Percentiles rank a stretch among this genome's conserved stretches.
Conservation (phyloP, 1,284 basidiomycete genomes). For the Porogramme epimiltina region DNA sequence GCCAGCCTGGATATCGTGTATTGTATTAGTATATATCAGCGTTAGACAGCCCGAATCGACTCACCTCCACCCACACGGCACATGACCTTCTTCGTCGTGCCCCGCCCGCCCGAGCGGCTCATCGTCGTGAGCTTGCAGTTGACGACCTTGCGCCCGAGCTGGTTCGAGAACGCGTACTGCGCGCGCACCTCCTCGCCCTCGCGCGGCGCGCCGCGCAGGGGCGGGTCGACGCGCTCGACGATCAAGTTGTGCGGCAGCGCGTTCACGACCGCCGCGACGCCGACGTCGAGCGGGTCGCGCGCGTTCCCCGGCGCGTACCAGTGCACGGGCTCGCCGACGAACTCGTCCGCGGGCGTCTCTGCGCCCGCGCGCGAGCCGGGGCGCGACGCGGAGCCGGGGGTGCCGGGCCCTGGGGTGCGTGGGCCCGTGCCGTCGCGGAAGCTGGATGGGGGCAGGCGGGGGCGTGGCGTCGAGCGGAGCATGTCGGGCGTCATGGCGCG, state of each 20-base stretch:
- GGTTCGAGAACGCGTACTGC: slow-evolving; percentile 79
- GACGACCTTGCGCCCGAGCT: slow-evolving; percentile 70
- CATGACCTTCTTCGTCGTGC: slow-evolving; percentile 80
- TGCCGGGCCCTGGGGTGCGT: slow-evolving; percentile 45
- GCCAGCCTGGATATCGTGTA: slow-evolving; percentile 64
- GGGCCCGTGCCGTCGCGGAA: slow-evolving; percentile 60
- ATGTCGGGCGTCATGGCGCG: slow-evolving; percentile 72
- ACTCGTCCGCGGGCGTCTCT: slow-evolving; percentile 54
- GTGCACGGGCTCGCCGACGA: slow-evolving; percentile 43
- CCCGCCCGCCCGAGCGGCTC: slow-evolving; percentile 52
- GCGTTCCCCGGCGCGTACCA: slow-evolving; percentile 71
- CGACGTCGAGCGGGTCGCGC: slow-evolving; percentile 80
- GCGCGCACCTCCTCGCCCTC: slow-evolving; percentile 81
- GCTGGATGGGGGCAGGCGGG: slow-evolving; percentile 72
- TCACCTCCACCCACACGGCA: slow-evolving; percentile 81
- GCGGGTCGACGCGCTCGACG: slow-evolving; percentile 80
- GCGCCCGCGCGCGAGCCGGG: slow-evolving; percentile 66
- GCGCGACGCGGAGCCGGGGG: slow-evolving; percentile 57
- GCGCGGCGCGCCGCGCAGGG: slow-evolving; percentile 58
- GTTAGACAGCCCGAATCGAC: slow-evolving; percentile 27
- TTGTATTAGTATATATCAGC: slow-evolving; percentile 1
- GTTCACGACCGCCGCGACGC: slow-evolving; percentile 78
- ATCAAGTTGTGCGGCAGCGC: slow-evolving; percentile 72
- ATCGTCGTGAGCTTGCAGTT: slow-evolving; percentile 81
- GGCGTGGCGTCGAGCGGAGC: slow-evolving; percentile 48